Evolutionary conservation across 2,329 filamentous ascomycete genomes (phyloP).

Genomic region (Dendryphion nanum): DNA sequence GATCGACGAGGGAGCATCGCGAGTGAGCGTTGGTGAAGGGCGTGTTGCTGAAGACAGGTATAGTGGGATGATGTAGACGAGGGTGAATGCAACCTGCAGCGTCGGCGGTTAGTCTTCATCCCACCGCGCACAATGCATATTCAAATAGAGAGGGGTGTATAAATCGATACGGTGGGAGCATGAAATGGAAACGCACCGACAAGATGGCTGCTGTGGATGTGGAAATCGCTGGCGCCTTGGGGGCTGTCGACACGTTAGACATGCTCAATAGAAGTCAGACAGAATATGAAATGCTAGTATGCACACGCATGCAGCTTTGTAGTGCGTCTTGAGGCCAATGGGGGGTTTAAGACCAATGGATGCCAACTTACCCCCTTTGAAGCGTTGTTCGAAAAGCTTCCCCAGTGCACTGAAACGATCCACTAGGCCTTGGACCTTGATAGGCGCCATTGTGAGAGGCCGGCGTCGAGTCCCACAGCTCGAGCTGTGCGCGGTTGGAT

Average conservation of each 20-base stretch:
- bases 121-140: too few species aligned
- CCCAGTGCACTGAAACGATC: conserved; percentile 30
- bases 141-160: too few species aligned
- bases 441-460: conserved; percentile 31
- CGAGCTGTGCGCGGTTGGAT: conserved; percentile 4
- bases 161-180: conserved; percentile 19
- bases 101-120: conserved; percentile 18
- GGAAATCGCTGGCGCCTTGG: conserved; percentile 36
- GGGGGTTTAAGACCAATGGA: conserved; percentile 31
- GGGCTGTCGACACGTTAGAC: conserved; percentile 34
- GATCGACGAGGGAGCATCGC: conserved; percentile 89
- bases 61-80: conserved; percentile 86
- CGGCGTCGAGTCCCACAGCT: conserved; percentile 14
- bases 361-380: conserved; percentile 38
- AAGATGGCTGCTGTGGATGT: conserved; percentile 34
- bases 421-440: conserved; percentile 10
- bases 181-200: conserved; percentile 38
- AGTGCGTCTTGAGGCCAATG: conserved; percentile 9
- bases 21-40: conserved; percentile 73
- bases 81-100: conserved; percentile 71
- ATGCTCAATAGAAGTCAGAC: conserved; percentile 13
- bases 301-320: conserved; percentile 14
- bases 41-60: conserved; percentile 79
- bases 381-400: conserved; percentile 28
- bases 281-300: conserved; percentile 9